Base-by-base conservation (phyloP, 768 basidiomycete genomes). In the Hypholoma fasciculare region DNA sequence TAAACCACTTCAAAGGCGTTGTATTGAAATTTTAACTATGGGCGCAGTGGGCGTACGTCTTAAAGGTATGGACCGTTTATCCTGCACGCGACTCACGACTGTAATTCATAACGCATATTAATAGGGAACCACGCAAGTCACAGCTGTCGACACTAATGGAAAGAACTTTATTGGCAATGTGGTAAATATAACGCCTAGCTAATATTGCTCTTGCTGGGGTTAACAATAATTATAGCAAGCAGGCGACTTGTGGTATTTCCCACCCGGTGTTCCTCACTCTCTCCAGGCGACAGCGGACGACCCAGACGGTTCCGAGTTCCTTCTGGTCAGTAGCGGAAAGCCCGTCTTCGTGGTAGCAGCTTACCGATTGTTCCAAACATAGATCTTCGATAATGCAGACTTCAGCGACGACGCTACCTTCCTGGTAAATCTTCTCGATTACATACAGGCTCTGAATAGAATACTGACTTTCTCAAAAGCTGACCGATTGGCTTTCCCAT, bases 401-500 rank as follows among this genome's bases (percentile, higher is more conserved):
- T 86, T 86, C 61, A 77, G 74, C 56, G 85, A 85, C 66, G 84
- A 85, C 52, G 65, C 74, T 14, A 86, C 85, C 19, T 66, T 66
- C 57, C 40, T 60, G 61, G 64, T 65, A 58, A 23, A 37, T 13
- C 17, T 38, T 14, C 26, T 38, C 9, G 16, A 52, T 30, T 58
- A 34, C 27, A 42, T 43, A 30, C 38, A 13, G 17, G 11, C 12
- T 52, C 23, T n/a, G n/a, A n/a, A n/a, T n/a, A n/a, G 42, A 34
- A 55, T 20, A 48, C 48, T 23, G 12, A 49, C 49, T 23, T n/a
- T 27, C 17, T 7, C 82, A 82, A 63, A 72, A 84, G 52, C 70
- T 85, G 23, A 81, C 85, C 60, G 86, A 88, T 55, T 89, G 87
- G 85, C 69, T 87, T 26, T 74, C 85, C 4, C 87, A 88, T 63